Evolutionary conservation across 495 filamentous ascomycete species (phyloP).

Genomic region (Poronia punctata): DNA sequence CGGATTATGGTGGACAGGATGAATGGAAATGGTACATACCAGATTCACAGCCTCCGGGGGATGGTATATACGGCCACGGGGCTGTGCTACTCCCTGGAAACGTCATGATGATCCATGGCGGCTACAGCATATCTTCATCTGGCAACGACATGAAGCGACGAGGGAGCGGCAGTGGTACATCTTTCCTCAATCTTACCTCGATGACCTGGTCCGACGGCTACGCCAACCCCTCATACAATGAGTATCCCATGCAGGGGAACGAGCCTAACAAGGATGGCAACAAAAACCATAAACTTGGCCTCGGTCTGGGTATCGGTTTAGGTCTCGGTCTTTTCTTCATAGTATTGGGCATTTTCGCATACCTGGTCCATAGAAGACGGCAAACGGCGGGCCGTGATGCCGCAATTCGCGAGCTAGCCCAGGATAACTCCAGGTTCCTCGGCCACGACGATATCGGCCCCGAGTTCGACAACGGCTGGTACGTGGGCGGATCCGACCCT

Average conservation of each 20-base stretch:
- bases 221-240: constrained; percentile 42
- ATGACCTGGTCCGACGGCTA: constrained; percentile 65
- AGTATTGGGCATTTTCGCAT: constrained; percentile 42
- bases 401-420: constrained; percentile 31
- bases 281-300: constrained; percentile 24
- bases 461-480: constrained; percentile 45
- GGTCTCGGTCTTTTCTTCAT: constrained; percentile 57
- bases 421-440: constrained; percentile 30
- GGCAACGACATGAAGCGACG: constrained; percentile 29
- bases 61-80: constrained; percentile 78
- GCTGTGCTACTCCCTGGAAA: constrained; percentile 76
- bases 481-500: constrained; percentile 35
- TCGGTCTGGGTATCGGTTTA: constrained; percentile 68
- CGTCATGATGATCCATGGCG: constrained; percentile 85
- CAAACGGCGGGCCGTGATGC: constrained; percentile 31
- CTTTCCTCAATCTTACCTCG: constrained; percentile 75
- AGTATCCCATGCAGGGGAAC: neutral
- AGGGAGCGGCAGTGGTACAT: constrained; percentile 33
- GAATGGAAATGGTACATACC: constrained; percentile 74
- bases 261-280: constrained; percentile 14
- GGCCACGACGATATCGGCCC: constrained; percentile 46
- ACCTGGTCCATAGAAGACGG: constrained; percentile 53
- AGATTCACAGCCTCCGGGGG: constrained; percentile 35
- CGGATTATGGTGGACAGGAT: constrained; percentile 57
- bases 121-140: constrained; percentile 58